Evolutionary conservation across 2,329 filamentous ascomycete genomes (phyloP), one percentile per base, ranked within the genome.

Genomic region (Aspergillus fijiensis): DNA sequence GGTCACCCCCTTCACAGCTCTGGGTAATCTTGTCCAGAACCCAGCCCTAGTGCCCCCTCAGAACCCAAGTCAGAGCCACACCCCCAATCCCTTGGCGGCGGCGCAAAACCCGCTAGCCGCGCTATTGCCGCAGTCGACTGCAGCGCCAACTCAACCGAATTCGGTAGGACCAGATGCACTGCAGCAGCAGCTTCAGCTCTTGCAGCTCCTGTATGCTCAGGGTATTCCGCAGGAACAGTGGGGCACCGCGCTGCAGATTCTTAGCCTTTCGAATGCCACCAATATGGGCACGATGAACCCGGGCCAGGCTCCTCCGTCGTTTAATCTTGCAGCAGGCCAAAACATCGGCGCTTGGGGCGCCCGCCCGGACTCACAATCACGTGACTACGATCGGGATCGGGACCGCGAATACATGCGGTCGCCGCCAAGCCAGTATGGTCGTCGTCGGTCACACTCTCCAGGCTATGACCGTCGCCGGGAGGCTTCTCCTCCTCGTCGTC

Each of bases 141-240:
- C 74, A 59, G 64, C 66, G 42, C 62, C 71, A 51, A 62, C 72
- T 21, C 66, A 68, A 54, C 67, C 67, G 53, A 66, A 69, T 27
- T 63, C 68, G 33, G 65, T 76, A 58, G 67, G 70, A 25, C 75
- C 78, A 56, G 79, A 80, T 65, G 86, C 84, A 63, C 79, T 89
- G 59, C 86, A 90, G 45, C 72, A 90, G 72, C 89, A 92, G 71
- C 81, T 93, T 58, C 81, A 89, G 74, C 78, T 95, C 64, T 85
- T 96, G 68, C 90, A 92, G 76, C 83, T 89, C 11, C 82, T 96
- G 58, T 84, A 88, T 60, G 87, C 89, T 35, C 89, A 91, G 74
- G 91, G 91, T 51, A 81, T 95, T 27, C 85, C 90, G 2, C 83
- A 90, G 75, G 91, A 95, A 62, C 89, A 93, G 76, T 92, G 91